Evolutionary conservation across 129 eudicot species (phyloP), one percentile per base, ranked within the genome.

Genomic region (Logfia minima): DNA sequence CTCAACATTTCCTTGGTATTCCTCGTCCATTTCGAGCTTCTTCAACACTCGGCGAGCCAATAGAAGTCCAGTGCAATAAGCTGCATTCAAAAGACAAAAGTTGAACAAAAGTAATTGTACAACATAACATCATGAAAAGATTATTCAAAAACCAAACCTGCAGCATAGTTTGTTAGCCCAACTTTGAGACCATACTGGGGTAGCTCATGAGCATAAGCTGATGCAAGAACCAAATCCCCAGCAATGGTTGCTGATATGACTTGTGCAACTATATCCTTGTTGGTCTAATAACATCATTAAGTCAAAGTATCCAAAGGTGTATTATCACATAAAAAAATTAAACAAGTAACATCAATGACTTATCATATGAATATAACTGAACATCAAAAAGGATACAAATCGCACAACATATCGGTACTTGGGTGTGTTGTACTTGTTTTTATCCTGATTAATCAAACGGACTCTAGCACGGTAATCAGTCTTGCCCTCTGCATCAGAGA

Each of bases 81-180:
- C 98, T 93, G 55, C 2, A 35, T 9, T 5, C 23, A 64, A 14
- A 21, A 32, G 4, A 8, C 8, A 14, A 1, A 16, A 5, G 52
- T 59, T 74, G 1, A 11, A 7, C 32, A 16, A 5, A 19, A 16
- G 6, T 7, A 13, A 0, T 10, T 28, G 1, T 19, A 37, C 2
- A 41, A 3, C n/a, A 21, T 8, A 22, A 8, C 18, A 72, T 0
- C 8, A 43, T 3, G 5, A 6, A 3, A 4, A 4, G 0, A 8
- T 4, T 5, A 0, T 2, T 3, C 0, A 4, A 18, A 41, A 37
- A 29, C 4, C 5, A 68, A 66, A 93, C 98, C 98, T 41, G 98
- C 98, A 26, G 98, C 97, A 74, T 93, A 93, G 85, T 93, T 93
- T 18, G 97, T 89, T 4, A 91, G 96, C 17, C 98, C 98, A n/a